phyloP scores from a whole-genome alignment of 352 stramenopile species.

The Globisporangium spiculum region DNA sequence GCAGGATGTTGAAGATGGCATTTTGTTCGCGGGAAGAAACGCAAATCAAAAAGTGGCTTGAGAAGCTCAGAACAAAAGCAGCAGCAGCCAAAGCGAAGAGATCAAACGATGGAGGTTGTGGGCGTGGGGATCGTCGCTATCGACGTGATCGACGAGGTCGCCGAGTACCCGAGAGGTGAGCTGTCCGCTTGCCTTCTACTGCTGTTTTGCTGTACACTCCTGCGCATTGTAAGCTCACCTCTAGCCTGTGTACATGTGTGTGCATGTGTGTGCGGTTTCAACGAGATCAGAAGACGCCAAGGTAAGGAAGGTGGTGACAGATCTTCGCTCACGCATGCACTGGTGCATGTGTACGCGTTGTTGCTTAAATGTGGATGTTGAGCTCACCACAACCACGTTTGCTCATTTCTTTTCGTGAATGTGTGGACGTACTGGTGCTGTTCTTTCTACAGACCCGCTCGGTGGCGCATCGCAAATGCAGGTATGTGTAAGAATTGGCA shows the following conservation, averaged over 20 bases:
- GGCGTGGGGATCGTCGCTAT: conserved; percentile 71
- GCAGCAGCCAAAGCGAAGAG: background rate
- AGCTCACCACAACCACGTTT: too few species aligned
- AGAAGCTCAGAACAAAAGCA: background rate
- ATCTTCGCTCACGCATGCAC: background rate
- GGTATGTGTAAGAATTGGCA: conserved; percentile 17
- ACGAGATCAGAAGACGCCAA: conserved; percentile 50
- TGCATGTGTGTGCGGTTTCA: background rate
- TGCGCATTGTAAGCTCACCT: background rate
- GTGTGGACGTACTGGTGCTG: background rate
- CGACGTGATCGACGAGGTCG: conserved; percentile 67
- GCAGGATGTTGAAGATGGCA: background rate
- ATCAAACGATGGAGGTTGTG: conserved; percentile 46
- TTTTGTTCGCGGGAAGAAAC: background rate
- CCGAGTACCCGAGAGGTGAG: conserved; percentile 51
- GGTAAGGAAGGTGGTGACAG: conserved; percentile 20
- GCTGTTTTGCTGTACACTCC: background rate
- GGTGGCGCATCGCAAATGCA: conserved; percentile 43
- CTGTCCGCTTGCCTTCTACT: too few species aligned
- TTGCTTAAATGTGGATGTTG: background rate
- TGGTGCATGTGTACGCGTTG: background rate
- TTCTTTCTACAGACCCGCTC: conserved; percentile 36
- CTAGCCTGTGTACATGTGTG: background rate
- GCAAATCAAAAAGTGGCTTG: background rate
- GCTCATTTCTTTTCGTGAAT: too few species aligned